Conservation (phyloP, 2,329 filamentous ascomycete species). For the Tolypocladium guangdongense region DNA sequence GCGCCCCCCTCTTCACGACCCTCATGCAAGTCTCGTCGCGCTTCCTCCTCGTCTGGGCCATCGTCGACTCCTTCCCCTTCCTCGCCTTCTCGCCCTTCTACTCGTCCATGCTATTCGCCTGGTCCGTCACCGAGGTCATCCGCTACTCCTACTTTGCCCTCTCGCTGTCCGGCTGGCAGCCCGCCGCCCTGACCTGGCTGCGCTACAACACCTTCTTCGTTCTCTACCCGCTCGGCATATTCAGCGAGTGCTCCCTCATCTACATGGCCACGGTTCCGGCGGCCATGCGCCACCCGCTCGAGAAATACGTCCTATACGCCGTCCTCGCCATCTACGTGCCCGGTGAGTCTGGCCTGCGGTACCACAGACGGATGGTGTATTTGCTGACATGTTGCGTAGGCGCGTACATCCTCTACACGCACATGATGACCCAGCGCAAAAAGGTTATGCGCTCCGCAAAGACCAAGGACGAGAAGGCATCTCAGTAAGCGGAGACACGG, state of each 20-base stretch:
- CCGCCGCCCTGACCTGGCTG: conserved; percentile 62
- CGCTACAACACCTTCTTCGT: conserved; percentile 89
- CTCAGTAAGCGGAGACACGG: conserved; percentile 16
- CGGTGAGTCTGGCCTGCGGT: conserved; percentile 39
- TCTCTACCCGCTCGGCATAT: conserved; percentile 85
- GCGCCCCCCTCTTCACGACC: conserved; percentile 76
- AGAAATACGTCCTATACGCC: conserved; percentile 49
- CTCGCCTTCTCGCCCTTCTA: conserved; percentile 54
- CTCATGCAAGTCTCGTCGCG: conserved; percentile 82
- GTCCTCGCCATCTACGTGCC: conserved; percentile 71
- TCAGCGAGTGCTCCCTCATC: conserved; percentile 75
- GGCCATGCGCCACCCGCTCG: conserved; percentile 29
- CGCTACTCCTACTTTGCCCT: conserved; percentile 87
- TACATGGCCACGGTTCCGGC: conserved; percentile 57
- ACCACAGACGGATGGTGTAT: neutral
- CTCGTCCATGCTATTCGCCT: conserved; percentile 71
- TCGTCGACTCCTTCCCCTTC: conserved; percentile 63
- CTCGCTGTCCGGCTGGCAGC: conserved; percentile 52
- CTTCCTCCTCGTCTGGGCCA: conserved; percentile 78
- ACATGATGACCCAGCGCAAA: conserved; percentile 86
- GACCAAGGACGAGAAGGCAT: conserved; percentile 30
- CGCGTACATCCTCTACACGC: conserved; percentile 75
- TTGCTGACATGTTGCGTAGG: conserved; percentile 27
- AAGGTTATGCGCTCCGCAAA: conserved; percentile 63
- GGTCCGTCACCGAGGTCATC: conserved; percentile 85